A percentile compares a stretch with the other conserved stretches of the same genome.
These are phyloP conservation scores for Ogataea trehaloabstinens DNA, from an alignment of 805 yeast species.

Conservation along the genomic window DNA sequence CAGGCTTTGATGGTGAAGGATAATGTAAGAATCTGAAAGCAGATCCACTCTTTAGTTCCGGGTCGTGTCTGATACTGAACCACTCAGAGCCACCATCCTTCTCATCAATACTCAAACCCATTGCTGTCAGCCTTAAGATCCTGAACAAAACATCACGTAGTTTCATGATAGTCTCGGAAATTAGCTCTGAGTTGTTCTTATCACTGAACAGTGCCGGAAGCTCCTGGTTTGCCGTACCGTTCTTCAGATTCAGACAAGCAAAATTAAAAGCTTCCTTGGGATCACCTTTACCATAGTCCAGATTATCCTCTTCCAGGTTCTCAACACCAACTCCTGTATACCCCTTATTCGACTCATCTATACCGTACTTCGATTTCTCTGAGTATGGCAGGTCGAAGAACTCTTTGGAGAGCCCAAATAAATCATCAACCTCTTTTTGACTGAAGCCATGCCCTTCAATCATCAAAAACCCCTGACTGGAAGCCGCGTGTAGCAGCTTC, in stretches of 20 bases:
- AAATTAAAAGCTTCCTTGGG: slow-evolving; percentile 63
- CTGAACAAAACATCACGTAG: slow-evolving; percentile 48
- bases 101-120: slow-evolving; percentile 61
- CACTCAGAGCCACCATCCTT: slow-evolving; percentile 51
- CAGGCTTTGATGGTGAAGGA: slow-evolving; percentile 53
- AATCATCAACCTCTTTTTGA: slow-evolving; percentile 38
- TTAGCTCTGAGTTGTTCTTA: slow-evolving; percentile 39
- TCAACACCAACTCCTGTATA: slow-evolving; percentile 41
- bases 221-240: slow-evolving; percentile 42
- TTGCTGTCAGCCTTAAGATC: slow-evolving; percentile 55
- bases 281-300: slow-evolving; percentile 40
- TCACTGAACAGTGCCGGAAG: slow-evolving; percentile 54
- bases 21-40: slow-evolving; percentile 71
- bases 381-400: slow-evolving; percentile 41
- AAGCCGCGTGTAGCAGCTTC: slow-evolving; percentile 49
- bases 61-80: slow-evolving; percentile 61
- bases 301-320: slow-evolving; percentile 37
- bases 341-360: slow-evolving; percentile 51
- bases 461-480: slow-evolving; percentile 50
- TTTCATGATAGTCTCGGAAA: slow-evolving; percentile 41
- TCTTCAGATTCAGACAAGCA: slow-evolving; percentile 47
- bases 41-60: slow-evolving; percentile 53
- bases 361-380: slow-evolving; percentile 49
- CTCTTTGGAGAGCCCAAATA: slow-evolving; percentile 27
- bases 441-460: slow-evolving; percentile 50